Evolutionary conservation across 2,329 filamentous ascomycete genomes (phyloP), one percentile per base, ranked within the genome.

Genomic region (Cladophialophora bantiana): DNA sequence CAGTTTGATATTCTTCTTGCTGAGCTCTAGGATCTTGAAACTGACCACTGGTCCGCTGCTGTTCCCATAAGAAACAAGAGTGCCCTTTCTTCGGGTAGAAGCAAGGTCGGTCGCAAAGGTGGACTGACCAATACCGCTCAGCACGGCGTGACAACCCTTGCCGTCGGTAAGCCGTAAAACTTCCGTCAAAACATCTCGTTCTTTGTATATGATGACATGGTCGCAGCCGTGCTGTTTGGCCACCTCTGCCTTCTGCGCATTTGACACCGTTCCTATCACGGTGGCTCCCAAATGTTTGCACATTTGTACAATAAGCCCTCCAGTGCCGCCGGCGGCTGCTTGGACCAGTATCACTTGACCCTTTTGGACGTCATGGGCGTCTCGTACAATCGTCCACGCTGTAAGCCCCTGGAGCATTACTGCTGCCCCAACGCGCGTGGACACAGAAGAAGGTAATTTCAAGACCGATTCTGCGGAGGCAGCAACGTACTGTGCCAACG

Each of bases 71-170:
- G 87, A 89, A 35, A 92, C 84, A 74, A 96, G 78, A 78, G 95
- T 96, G 1, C 93, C 93, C 82, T 95, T 95, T 68, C 88, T 78
- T 71, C 88, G 90, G 62, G 94, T 83, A 72, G 88, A 85, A 70
- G 93, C 87, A 70, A 97, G 76, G 73, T 89, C 90, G 26, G 86
- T 83, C 72, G 96, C 92, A 80, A 95, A 96, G 0, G 93, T 96
- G 54, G 85, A 84, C 80, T 92, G 92, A 10, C 93, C 93, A 2
- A 96, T 92, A 4, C 91, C 91, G 76, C 97, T 93, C 31, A 60
- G 67, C 76, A 96, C 89, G n/a, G 40, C 40, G 26, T 26, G 26
- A 26, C 26, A 26, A 26, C 26, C 26, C 26, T 26, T 26, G 26
- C 26, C 26, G 26, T 26, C 26, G 3, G 26, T 26, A 26, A 26